Evolutionary conservation across 116 monocot genomes (phyloP).

Genomic region (Phalaenopsis hybrid): DNA sequence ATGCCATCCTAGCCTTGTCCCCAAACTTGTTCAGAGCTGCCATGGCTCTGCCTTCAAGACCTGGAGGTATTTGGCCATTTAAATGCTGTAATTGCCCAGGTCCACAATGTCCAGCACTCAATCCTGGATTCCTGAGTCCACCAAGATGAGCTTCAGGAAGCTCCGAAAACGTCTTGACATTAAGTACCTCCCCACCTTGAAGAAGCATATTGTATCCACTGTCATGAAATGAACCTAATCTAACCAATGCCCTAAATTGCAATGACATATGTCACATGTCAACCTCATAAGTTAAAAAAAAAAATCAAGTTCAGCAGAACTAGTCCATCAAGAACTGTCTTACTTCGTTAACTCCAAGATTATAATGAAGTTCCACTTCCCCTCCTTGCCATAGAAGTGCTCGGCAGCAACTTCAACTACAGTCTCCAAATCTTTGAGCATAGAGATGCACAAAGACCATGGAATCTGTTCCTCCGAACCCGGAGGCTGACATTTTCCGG

Average conservation of each 20-base stretch:
- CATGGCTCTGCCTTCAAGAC: conserved; percentile 66
- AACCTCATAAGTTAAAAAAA: neutral
- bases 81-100: conserved; percentile 12
- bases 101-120: conserved; percentile 15
- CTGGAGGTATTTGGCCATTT: conserved; percentile 32
- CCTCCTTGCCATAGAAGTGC: conserved; percentile 59
- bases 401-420: conserved; percentile 79
- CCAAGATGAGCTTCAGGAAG: conserved; percentile 4
- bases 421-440: conserved; percentile 74
- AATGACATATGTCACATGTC: neutral
- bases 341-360: conserved; percentile 65
- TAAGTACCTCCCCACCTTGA: conserved; percentile 67
- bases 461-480: conserved; percentile 28
- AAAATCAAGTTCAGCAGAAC: conserved; percentile 5
- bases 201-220: conserved; percentile 82
- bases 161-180: conserved; percentile 21
- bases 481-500: conserved; percentile 9
- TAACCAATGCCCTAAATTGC: conserved; percentile 49
- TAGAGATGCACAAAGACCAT: conserved; percentile 60
- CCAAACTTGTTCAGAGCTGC: conserved; percentile 67
- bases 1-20: conserved; percentile 54
- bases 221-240: conserved; percentile 60
- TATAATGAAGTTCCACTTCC: conserved; percentile 83
- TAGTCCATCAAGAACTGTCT: conserved; percentile 7
- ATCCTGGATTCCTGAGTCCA: conserved; percentile 10